Conservation (phyloP, 805 yeast genomes). For the Debaryomyces maramus region DNA sequence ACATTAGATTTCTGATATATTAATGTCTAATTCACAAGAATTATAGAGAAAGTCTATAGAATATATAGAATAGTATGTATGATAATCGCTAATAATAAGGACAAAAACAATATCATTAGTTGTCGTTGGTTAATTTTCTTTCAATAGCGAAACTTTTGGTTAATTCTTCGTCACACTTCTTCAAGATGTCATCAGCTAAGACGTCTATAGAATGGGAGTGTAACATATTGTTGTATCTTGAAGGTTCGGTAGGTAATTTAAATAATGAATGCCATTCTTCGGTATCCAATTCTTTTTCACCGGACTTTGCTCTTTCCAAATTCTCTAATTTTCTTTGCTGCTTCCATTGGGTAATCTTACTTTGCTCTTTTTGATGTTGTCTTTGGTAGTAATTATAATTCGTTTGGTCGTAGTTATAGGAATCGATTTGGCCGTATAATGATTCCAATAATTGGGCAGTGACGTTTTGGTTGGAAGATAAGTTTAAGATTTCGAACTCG, state of each 20-base stretch:
- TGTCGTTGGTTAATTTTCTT: conserved; percentile 44
- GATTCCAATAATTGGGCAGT: conserved; percentile 57
- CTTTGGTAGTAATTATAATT: conserved; percentile 82
- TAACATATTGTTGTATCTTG: conserved; percentile 70
- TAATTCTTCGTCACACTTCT: conserved; percentile 64
- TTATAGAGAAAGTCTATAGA: not conserved
- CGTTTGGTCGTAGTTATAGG: conserved; percentile 73
- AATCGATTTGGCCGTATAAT: conserved; percentile 67
- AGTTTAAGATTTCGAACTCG: conserved; percentile 40
- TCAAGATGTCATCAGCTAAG: conserved; percentile 69
- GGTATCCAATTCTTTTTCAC: conserved; percentile 55
- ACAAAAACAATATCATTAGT: conserved; percentile 1
- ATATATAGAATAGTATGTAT: not conserved
- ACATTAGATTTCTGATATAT: not conserved
- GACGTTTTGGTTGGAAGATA: conserved; percentile 43
- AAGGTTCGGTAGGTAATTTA: conserved; percentile 72
- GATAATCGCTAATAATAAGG: not conserved
- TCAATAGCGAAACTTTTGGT: conserved; percentile 61
- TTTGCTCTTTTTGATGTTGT: conserved; percentile 65
- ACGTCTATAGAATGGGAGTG: conserved; percentile 67
- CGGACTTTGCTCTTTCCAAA: conserved; percentile 55
- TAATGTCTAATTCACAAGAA: not conserved
- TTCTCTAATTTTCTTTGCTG: conserved; percentile 67
- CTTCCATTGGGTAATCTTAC: conserved; percentile 74
- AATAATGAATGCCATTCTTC: conserved; percentile 66